A percentile compares a stretch with the other conserved stretches of the same genome.
phyloP scores from a whole-genome alignment of 306 rosid species.

The Dalbergia oliveri region DNA sequence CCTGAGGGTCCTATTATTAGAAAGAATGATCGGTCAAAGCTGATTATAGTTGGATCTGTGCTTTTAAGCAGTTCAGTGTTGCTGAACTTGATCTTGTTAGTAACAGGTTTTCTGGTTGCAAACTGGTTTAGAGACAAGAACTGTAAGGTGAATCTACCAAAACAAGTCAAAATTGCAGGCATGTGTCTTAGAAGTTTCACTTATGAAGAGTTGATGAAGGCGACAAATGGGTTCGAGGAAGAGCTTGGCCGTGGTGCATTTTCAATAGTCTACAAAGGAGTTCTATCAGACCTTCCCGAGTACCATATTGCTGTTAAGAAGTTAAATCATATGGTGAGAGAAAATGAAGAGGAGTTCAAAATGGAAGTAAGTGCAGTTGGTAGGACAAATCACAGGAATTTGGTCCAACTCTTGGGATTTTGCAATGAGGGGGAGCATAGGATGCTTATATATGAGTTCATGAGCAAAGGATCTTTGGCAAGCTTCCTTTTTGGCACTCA shows the following conservation, averaged over 20 bases:
- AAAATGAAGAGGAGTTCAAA: constrained; percentile 25
- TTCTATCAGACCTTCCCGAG: neutral
- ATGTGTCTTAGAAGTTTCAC: constrained; percentile 23
- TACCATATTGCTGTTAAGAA: constrained; percentile 36
- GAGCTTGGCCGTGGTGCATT: constrained; percentile 37
- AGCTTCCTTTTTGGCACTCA: neutral
- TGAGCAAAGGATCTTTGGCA: constrained; percentile 29
- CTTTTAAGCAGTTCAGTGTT: constrained; percentile 32
- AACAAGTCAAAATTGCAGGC: constrained; percentile 10
- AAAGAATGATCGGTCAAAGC: constrained; percentile 10
- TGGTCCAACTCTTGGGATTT: constrained; percentile 32
- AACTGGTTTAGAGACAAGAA: neutral
- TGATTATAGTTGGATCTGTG: constrained; percentile 4
- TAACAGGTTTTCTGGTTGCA: neutral
- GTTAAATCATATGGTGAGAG: neutral
- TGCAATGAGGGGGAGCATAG: constrained; percentile 20
- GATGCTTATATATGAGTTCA: constrained; percentile 27
- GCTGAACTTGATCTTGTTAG: constrained; percentile 16
- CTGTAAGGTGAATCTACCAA: neutral
- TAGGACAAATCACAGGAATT: constrained; percentile 35
- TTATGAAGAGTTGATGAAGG: constrained; percentile 34
- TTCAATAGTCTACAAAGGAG: constrained; percentile 36
- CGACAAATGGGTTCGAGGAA: constrained; percentile 41
- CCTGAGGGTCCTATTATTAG: neutral
- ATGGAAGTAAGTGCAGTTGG: constrained; percentile 23